phyloP scores from a whole-genome alignment of 208 protist species.

The Leishmania braziliensis region DNA sequence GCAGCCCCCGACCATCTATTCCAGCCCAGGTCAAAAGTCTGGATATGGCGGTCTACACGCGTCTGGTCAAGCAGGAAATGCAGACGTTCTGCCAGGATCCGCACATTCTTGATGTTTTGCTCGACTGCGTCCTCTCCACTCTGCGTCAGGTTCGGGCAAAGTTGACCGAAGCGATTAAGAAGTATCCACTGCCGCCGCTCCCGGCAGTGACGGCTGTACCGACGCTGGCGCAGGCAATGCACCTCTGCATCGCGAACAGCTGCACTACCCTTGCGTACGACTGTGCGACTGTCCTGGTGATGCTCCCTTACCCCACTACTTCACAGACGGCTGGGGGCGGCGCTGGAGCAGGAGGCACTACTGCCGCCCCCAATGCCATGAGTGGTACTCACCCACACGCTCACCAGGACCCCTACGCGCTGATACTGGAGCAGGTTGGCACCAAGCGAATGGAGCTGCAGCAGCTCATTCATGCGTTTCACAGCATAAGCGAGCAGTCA shows the following conservation, averaged over 20 bases:
- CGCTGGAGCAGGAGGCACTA: background rate
- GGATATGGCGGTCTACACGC: conserved; percentile 52
- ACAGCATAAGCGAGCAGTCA: conserved; percentile 34
- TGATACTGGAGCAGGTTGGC: conserved; percentile 25
- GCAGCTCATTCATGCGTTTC: conserved; percentile 35
- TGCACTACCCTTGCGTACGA: conserved; percentile 64
- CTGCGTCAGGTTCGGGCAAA: conserved; percentile 40
- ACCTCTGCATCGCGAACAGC: conserved; percentile 77
- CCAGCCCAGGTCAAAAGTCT: conserved; percentile 41
- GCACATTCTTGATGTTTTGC: conserved; percentile 48
- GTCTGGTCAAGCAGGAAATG: conserved; percentile 56
- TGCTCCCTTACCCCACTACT: conserved; percentile 37
- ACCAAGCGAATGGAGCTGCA: conserved; percentile 41
- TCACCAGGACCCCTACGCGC: conserved; percentile 19
- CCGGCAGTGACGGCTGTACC: conserved; percentile 55
- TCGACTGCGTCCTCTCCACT: conserved; percentile 53
- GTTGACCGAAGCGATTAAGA: conserved; percentile 30
- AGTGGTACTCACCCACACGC: background rate
- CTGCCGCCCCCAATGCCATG: background rate
- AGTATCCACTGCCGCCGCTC: conserved; percentile 68
- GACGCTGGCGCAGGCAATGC: conserved; percentile 66
- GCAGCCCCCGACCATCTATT: conserved; percentile 15
- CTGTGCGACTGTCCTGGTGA: conserved; percentile 46
- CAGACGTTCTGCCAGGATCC: conserved; percentile 64
- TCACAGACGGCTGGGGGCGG: background rate